Evolutionary conservation across 768 basidiomycete species (phyloP), one percentile per base, ranked within the genome.

Genomic region (Rubroboletus pulcherrimus): DNA sequence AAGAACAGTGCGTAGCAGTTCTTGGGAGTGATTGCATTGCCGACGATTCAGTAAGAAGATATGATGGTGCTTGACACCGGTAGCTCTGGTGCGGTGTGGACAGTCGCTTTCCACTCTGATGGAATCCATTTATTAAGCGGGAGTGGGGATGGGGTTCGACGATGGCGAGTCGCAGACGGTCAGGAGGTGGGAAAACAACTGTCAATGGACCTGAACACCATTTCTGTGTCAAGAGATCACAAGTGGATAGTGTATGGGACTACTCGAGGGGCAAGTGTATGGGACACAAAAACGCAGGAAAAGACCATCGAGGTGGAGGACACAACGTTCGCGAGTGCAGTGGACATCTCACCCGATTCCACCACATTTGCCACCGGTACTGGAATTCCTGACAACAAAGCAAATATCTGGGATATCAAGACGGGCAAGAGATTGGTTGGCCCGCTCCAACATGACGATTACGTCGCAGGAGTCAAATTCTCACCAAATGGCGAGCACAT

Each of bases 371-470:
- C 43, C 15, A 44, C 29, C 1, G 29, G 43, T 5, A 44, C 42
- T 3, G 42, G 14, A 15, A 2, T 2, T 2, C 0, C 0, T 0
- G 15, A 10, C 26, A 10, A 5, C 0, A 3, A 24, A 7, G 26
- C 4, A 10, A 44, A 4, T 2, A 17, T 30, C 9, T 44, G 43
- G 43, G 29, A 44, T n/a, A n/a, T n/a, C n/a, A n/a, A n/a, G n/a
- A n/a, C n/a, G n/a, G n/a, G n/a, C n/a, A n/a, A n/a, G n/a, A 30
- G 38, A 30, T 31, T 54, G 1, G 11, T 56, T 0, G 51, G 37
- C 7, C 55, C 55, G 1, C 38, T 53, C 17, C 6, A 19, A 29
- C 24, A 45, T 7, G 10, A 35, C 12, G 7, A 2, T 2, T 0
- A 12, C 2, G 14, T 46, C 14, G 11, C 21, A 1, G 38, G 26